A percentile compares a stretch with the other conserved stretches of the same genome.
Conservation (phyloP, 805 yeast genomes). For the Metschnikowia borealis region DNA sequence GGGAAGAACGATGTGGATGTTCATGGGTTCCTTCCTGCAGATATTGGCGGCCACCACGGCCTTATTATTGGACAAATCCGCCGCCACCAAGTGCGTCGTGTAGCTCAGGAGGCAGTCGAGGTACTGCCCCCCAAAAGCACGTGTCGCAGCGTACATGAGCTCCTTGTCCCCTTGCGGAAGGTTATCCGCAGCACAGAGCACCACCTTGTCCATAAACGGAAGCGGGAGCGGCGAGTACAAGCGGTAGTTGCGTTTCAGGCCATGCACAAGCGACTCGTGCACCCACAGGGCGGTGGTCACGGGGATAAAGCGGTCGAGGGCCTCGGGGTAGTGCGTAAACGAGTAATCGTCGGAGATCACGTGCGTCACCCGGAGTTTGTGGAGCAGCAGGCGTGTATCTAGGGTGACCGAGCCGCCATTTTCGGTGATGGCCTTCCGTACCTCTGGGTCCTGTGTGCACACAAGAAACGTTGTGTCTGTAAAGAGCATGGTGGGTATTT, state of each 20-base stretch:
- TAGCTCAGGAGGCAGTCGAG: slow-evolving; percentile 57
- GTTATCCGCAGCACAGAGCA: slow-evolving; percentile 57
- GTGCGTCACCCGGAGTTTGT: slow-evolving; percentile 31
- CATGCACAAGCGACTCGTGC: slow-evolving; percentile 34
- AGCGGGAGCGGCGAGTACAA: slow-evolving; percentile 70
- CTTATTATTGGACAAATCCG: slow-evolving; percentile 50
- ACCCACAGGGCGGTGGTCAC: slow-evolving; percentile 64
- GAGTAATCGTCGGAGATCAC: slow-evolving; percentile 49
- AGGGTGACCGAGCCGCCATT: slow-evolving; percentile 10
- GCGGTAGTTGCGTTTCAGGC: slow-evolving; percentile 39
- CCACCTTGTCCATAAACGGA: slow-evolving; percentile 57
- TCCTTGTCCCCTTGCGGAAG: slow-evolving; percentile 58
- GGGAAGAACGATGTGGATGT: slow-evolving; percentile 64
- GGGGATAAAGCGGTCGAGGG: slow-evolving; percentile 56
- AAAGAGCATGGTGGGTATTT: slow-evolving; percentile 4
- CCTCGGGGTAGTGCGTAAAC: slow-evolving; percentile 48
- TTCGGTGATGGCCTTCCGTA: slow-evolving; percentile 4
- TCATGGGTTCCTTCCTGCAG: slow-evolving; percentile 21
- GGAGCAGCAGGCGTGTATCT: slow-evolving; percentile 1
- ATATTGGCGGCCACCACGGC: slow-evolving; percentile 51
- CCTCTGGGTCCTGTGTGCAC: not conserved
- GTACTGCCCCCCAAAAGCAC: slow-evolving; percentile 75
- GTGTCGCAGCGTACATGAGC: slow-evolving; percentile 62
- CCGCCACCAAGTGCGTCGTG: slow-evolving; percentile 76
- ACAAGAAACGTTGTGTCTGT: slow-evolving; percentile 9